Evolutionary conservation across 2,329 filamentous ascomycete species (phyloP).

Genomic region (Graphilbum sp.): DNA sequence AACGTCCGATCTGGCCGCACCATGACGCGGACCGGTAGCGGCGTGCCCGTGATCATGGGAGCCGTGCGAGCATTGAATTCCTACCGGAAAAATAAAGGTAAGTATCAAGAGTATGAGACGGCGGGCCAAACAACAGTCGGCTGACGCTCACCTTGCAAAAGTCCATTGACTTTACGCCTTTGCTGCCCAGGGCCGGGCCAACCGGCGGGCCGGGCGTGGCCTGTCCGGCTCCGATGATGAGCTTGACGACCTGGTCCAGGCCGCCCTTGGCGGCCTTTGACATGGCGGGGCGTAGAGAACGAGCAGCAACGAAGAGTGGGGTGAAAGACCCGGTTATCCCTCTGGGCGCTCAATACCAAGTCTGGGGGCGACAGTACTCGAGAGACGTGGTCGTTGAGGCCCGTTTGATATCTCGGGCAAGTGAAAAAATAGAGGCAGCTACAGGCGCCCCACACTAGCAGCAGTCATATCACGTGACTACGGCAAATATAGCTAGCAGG

Average conservation of each 20-base stretch:
- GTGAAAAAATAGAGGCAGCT: too few relatives aligned
- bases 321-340: neutral
- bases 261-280: slow-evolving; percentile 28
- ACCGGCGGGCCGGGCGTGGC: slow-evolving; percentile 90
- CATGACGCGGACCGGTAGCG: slow-evolving; percentile 77
- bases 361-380: too few relatives aligned
- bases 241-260: slow-evolving; percentile 71
- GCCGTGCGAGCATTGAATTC: slow-evolving; percentile 94
- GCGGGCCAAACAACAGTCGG: neutral
- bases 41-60: slow-evolving; percentile 66
- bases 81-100: too few relatives aligned
- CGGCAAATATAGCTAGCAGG: too few relatives aligned
- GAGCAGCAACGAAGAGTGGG: neutral
- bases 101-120: neutral
- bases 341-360: too few relatives aligned
- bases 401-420: too few relatives aligned
- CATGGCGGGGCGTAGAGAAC: slow-evolving; percentile 23
- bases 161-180: slow-evolving; percentile 98
- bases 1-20: slow-evolving; percentile 90
- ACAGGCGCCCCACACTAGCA: too few relatives aligned
- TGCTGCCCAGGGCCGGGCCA: slow-evolving; percentile 87
- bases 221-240: slow-evolving; percentile 93
- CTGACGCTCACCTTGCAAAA: slow-evolving; percentile 69
- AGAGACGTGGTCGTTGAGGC: too few relatives aligned
- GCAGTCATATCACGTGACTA: too few relatives aligned